Conservation (phyloP, 2,329 filamentous ascomycete species). For the Dendrostoma leiphaemia region DNA sequence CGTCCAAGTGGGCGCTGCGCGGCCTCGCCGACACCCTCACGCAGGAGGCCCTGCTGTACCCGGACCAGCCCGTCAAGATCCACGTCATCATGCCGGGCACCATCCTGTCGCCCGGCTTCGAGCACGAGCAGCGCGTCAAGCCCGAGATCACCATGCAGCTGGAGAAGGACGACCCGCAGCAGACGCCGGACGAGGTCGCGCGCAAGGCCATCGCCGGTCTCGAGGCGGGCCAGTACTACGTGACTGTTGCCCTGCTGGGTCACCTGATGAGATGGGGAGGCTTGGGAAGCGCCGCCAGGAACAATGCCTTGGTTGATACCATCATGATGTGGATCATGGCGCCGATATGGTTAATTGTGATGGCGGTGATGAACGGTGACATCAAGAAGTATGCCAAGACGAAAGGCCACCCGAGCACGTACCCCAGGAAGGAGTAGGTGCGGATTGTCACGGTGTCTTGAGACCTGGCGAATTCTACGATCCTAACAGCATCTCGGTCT, state of each 20-base stretch:
- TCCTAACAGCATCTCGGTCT: background rate
- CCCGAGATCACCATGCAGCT: conserved; percentile 75
- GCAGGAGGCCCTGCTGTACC: conserved; percentile 85
- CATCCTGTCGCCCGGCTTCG: conserved; percentile 74
- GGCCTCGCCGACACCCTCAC: conserved; percentile 78
- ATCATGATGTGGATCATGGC: conserved; percentile 52
- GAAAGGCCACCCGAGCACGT: conserved; percentile 56
- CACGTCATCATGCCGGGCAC: conserved; percentile 83
- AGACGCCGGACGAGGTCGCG: conserved; percentile 78
- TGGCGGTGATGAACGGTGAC: conserved; percentile 55
- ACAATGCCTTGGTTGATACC: conserved; percentile 60
- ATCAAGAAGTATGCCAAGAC: conserved; percentile 55
- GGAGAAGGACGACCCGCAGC: conserved; percentile 78
- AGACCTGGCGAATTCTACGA: background rate
- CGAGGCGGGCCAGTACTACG: conserved; percentile 76
- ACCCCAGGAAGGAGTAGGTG: conserved; percentile 32
- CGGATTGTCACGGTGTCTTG: too few species aligned
- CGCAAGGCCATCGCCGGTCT: conserved; percentile 66
- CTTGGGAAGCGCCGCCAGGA: conserved; percentile 55
- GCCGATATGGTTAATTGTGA: conserved; percentile 57
- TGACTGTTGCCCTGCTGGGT: conserved; percentile 74
- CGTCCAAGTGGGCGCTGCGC: conserved; percentile 81
- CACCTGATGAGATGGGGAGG: conserved; percentile 65
- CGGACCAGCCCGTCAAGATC: conserved; percentile 66
- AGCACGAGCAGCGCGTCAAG: conserved; percentile 74